Conservation (phyloP, 2,329 filamentous ascomycete species). For the Ampelomyces quisqualis region DNA sequence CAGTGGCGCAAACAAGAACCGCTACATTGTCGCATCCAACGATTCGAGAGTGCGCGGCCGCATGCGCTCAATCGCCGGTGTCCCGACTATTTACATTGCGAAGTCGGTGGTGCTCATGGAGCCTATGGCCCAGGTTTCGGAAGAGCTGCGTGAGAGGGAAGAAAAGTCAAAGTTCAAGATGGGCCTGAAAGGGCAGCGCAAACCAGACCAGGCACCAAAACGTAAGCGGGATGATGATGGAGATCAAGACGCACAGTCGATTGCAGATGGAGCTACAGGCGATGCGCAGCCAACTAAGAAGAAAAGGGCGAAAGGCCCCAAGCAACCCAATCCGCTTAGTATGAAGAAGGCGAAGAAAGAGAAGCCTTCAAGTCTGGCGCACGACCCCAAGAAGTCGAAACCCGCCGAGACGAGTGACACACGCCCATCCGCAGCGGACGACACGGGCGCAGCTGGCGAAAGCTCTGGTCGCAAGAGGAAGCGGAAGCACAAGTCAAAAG, state of each 20-base stretch:
- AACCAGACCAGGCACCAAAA: conserved; percentile 32
- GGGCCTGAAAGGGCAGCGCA: conserved; percentile 59
- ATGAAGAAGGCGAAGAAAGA: conserved; percentile 67
- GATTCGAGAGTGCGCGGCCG: conserved; percentile 62
- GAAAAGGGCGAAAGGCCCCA: conserved; percentile 59
- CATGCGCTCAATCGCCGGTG: conserved; percentile 68
- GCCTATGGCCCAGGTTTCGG: conserved; percentile 70
- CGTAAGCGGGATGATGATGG: conserved; percentile 50
- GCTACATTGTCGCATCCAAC: conserved; percentile 77
- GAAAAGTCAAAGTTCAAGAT: conserved; percentile 74
- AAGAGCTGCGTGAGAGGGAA: conserved; percentile 63
- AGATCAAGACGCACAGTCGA: conserved; percentile 41
- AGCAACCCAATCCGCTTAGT: conserved; percentile 70
- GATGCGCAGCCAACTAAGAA: conserved; percentile 48
- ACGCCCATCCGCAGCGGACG: conserved; percentile 11
- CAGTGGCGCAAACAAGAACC: conserved; percentile 70
- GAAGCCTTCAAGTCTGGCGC: conserved; percentile 10
- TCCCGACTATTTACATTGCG: conserved; percentile 76
- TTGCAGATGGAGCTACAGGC: conserved; percentile 21
- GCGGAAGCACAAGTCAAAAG: conserved; percentile 43
- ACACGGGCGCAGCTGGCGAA: conserved; percentile 16
- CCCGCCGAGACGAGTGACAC: conserved; percentile 7
- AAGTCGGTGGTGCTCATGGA: conserved; percentile 77
- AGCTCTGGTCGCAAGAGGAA: conserved; percentile 42
- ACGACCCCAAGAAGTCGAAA: conserved; percentile 18